Evolutionary conservation across 2,329 filamentous ascomycete species (phyloP), one percentile per base, ranked within the genome.

Genomic region (Neonectria punicea): DNA sequence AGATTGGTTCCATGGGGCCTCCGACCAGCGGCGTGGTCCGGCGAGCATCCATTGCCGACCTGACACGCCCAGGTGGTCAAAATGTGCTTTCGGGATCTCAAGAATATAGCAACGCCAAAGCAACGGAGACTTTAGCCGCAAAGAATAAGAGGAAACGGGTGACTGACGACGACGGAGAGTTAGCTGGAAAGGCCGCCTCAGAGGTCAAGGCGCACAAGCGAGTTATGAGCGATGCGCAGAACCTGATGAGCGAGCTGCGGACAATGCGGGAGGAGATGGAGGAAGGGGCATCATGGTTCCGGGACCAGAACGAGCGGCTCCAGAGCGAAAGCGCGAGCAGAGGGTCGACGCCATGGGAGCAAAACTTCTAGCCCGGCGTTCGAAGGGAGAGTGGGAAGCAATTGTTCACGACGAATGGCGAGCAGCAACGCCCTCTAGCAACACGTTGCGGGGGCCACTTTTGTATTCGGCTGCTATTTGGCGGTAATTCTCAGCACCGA

Each of bases 251-350:
- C 36, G 82, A 85, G 67, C 78, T 85, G 44, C 77, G 77, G 41
- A 76, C 77, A 55, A 76, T 82, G 68, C 78, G 81, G 14, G 75
- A 80, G 61, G 82, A 84, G 61, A 78, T 86, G 74, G 81, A 85
- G 65, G 79, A 84, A 66, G 82, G 79, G 16, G 78, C 78, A n/a
- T 76, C 78, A 20, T 86, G 84, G 84, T 84, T 82, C 70, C 77
- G 75, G 58, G 78, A 80, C 57, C 83, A 86, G 72, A 83, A 80
- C 41, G 79, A 81, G 58, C 78, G 77, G 44, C 66, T 85, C 65
- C 79, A 80, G 58, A 80, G 76, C 63, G 79, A 81, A 60, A 58
- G 75, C 43, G 62, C 67, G 43, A 81, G 76, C 55, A 75, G 77
- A 62, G 75, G 66, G 6, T 76, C 75, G 30, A 77, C 79, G 39